Percentiles rank a stretch among this genome's conserved stretches.
phyloP scores from a whole-genome alignment of 2,329 filamentous ascomycete species.

The Eutypa lata region DNA sequence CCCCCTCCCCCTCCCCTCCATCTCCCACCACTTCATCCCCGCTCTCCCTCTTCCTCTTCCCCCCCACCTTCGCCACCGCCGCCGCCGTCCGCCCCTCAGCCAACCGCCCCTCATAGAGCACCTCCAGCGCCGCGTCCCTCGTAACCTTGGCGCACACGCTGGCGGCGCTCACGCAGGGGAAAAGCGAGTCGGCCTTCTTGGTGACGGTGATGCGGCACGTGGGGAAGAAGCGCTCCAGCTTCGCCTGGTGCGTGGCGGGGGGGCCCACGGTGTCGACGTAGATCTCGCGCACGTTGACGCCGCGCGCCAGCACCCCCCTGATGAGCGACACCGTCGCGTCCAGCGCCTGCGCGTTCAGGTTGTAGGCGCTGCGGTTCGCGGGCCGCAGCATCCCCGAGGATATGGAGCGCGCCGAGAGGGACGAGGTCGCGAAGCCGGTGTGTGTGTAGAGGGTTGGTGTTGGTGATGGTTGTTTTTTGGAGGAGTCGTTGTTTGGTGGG shows the following conservation, averaged over 20 bases:
- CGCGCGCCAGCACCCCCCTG: slow-evolving; percentile 67
- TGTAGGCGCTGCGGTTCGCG: slow-evolving; percentile 59
- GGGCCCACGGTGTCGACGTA: slow-evolving; percentile 94
- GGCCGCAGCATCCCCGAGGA: slow-evolving; percentile 79
- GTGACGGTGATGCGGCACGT: slow-evolving; percentile 71
- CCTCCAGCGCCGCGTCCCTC: slow-evolving; percentile 82
- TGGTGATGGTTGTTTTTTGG: neutral
- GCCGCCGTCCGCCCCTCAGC: slow-evolving; percentile 7
- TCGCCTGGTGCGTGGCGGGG: slow-evolving; percentile 78
- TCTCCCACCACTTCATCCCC: slow-evolving; percentile 22
- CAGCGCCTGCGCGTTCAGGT: slow-evolving; percentile 94
- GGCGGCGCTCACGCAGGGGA: slow-evolving; percentile 88
- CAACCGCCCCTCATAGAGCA: slow-evolving; percentile 60
- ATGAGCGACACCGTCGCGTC: slow-evolving; percentile 87
- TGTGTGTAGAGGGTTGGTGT: slow-evolving; percentile 1
- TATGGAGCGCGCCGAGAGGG: slow-evolving; percentile 69
- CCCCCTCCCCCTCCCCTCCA: slow-evolving; percentile 20
- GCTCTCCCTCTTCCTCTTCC: slow-evolving; percentile 9
- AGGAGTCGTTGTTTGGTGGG: too few species aligned
- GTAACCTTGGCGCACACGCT: slow-evolving; percentile 97
- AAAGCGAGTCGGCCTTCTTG: slow-evolving; percentile 90
- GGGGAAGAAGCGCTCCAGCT: slow-evolving; percentile 81
- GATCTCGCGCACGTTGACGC: slow-evolving; percentile 82
- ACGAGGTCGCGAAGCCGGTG: slow-evolving; percentile 74
- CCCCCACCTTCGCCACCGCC: neutral